phyloP scores from a whole-genome alignment of 768 basidiomycete genomes.

The Sutorius australiensis region DNA sequence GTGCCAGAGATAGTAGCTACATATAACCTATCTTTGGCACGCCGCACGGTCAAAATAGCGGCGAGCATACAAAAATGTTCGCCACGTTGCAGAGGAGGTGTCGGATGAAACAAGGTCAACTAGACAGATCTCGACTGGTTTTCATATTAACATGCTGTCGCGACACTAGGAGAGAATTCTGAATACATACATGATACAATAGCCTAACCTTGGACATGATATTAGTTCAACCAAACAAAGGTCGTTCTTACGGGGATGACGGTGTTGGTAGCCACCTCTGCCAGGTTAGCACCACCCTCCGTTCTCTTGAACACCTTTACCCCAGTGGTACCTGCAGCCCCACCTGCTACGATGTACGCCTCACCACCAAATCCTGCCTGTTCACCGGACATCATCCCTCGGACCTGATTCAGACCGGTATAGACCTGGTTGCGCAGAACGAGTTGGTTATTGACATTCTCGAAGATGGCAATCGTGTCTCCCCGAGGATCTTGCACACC shows the following conservation, averaged over 20 bases:
- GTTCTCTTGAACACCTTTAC: constrained; percentile 55
- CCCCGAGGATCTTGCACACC: constrained; percentile 49
- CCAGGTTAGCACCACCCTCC: constrained; percentile 50
- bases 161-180: too few species aligned
- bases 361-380: constrained; percentile 41
- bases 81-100: constrained; percentile 65
- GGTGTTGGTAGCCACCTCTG: constrained; percentile 50
- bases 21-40: constrained; percentile 26
- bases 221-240: constrained; percentile 41
- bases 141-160: background rate
- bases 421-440: constrained; percentile 51
- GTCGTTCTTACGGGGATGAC: constrained; percentile 48
- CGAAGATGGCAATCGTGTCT: constrained; percentile 63
- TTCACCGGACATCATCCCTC: constrained; percentile 60
- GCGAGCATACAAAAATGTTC: constrained; percentile 26
- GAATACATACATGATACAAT: background rate
- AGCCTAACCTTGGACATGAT: background rate
- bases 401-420: constrained; percentile 59
- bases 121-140: constrained; percentile 39
- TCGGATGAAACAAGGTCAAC: constrained; percentile 60
- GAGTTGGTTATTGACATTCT: constrained; percentile 38
- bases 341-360: constrained; percentile 53
- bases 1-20: constrained; percentile 50
- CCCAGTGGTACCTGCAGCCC: constrained; percentile 50
- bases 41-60: constrained; percentile 21